phyloP scores from a whole-genome alignment of 2,329 filamentous ascomycete genomes.

The Fusarium keratoplasticum region DNA sequence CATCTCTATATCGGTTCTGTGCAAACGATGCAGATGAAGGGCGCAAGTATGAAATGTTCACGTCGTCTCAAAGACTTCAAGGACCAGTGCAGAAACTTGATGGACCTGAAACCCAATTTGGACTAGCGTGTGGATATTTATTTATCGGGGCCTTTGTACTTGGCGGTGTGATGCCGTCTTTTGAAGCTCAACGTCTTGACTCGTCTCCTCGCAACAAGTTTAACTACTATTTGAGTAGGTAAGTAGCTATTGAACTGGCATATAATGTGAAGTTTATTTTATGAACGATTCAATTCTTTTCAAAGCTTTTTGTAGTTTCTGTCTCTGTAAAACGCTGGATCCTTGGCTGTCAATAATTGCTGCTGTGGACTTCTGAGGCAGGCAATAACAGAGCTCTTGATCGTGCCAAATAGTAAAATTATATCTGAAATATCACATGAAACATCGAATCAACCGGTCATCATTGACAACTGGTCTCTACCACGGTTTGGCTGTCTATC shows the following conservation, averaged over 20 bases:
- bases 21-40: constrained; percentile 2
- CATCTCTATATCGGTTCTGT: constrained; percentile 45
- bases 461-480: not conserved
- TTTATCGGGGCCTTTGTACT: constrained; percentile 14
- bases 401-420: not conserved
- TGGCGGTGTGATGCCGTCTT: not conserved
- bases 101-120: constrained; percentile 18
- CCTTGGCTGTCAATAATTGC: not conserved
- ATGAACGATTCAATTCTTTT: not conserved
- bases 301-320: not conserved
- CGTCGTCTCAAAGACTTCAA: constrained; percentile 35
- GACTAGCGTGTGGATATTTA: constrained; percentile 25
- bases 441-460: not conserved
- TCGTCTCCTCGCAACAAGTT: not conserved
- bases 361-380: not conserved
- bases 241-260: not conserved
- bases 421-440: not conserved
- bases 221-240: not conserved
- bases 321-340: not conserved
- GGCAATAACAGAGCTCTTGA: not conserved
- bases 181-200: not conserved
- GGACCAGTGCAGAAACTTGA: constrained; percentile 35
- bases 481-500: not conserved
- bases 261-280: not conserved
- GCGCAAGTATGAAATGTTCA: constrained; percentile 21